Percentiles rank a stretch among this genome's conserved stretches.
Conservation (phyloP, 495 filamentous ascomycete species). For the Penicillium riverlandense region DNA sequence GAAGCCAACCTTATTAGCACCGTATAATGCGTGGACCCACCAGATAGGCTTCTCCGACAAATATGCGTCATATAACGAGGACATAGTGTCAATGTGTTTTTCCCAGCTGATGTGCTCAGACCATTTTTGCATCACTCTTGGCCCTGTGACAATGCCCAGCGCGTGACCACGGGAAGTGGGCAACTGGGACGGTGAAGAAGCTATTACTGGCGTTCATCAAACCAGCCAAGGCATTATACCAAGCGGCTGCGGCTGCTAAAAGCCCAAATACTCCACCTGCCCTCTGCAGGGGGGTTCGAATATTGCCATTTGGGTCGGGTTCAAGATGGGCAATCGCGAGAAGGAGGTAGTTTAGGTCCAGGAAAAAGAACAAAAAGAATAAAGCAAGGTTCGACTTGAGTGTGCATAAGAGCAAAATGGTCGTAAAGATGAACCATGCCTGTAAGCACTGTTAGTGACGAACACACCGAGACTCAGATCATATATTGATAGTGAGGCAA, state of each 20-base stretch:
- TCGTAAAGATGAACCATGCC: conserved; percentile 91
- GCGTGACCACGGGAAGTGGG: conserved; percentile 77
- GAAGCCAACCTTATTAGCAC: no score
- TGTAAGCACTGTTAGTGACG: conserved; percentile 6
- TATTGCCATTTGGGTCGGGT: conserved; percentile 22
- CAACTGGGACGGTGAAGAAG: conserved; percentile 80
- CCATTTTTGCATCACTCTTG: background rate
- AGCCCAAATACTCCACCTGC: conserved; percentile 74
- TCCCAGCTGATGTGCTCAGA: background rate
- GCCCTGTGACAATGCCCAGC: conserved; percentile 5
- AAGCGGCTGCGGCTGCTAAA: conserved; percentile 72
- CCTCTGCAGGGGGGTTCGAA: conserved; percentile 45
- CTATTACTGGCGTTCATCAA: conserved; percentile 65
- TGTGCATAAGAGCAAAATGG: conserved; percentile 70
- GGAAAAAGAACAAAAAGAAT: conserved; percentile 78
- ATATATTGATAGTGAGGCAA: background rate
- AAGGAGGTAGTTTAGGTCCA: conserved; percentile 67
- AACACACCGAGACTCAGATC: background rate
- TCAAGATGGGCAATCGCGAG: conserved; percentile 62
- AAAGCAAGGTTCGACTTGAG: conserved; percentile 81
- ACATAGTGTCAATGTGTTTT: no score
- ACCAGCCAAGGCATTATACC: conserved; percentile 88
- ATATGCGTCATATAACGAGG: no score
- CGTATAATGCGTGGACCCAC: no score
- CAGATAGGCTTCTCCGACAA: no score